Percentiles rank a stretch among this genome's conserved stretches.
phyloP scores from a whole-genome alignment of 2,329 filamentous ascomycete genomes.

The Cercospora beticola region DNA sequence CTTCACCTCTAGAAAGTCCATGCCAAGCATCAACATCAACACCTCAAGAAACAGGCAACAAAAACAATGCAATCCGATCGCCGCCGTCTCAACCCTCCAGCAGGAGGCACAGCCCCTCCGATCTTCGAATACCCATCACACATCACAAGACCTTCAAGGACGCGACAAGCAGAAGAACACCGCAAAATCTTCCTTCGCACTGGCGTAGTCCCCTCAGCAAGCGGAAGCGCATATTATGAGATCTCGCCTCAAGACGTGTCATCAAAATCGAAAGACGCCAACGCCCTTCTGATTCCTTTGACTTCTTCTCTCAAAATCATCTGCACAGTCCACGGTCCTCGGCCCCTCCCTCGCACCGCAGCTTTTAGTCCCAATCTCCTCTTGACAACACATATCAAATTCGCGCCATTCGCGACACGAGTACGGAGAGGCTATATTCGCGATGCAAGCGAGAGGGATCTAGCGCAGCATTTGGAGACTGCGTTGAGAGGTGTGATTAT shows the following conservation, averaged over 20 bases:
- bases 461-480: conserved; percentile 87
- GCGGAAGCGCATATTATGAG: conserved; percentile 85
- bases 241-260: conserved; percentile 43
- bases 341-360: conserved; percentile 83
- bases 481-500: conserved; percentile 87
- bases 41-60: background rate
- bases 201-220: conserved; percentile 87
- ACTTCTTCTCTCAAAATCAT: conserved; percentile 80
- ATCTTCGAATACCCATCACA: conserved; percentile 60
- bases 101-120: conserved; percentile 72
- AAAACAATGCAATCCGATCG: conserved; percentile 64
- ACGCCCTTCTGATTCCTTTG: conserved; percentile 53
- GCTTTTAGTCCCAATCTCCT: conserved; percentile 91
- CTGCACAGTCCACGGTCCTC: conserved; percentile 89
- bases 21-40: conserved; percentile 13
- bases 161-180: conserved; percentile 67
- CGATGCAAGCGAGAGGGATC: conserved; percentile 81
- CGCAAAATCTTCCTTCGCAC: conserved; percentile 91
- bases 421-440: conserved; percentile 81
- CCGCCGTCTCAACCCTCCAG: conserved; percentile 84
- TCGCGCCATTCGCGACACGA: conserved; percentile 87
- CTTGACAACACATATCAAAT: conserved; percentile 91
- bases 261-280: conserved; percentile 34
- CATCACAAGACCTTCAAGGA: conserved; percentile 53
- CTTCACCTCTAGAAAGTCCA: conserved; percentile 15